These are phyloP conservation scores for Pharnaceum exiguum DNA, from an alignment of 148 eudicot species.

Conservation along the genomic window DNA sequence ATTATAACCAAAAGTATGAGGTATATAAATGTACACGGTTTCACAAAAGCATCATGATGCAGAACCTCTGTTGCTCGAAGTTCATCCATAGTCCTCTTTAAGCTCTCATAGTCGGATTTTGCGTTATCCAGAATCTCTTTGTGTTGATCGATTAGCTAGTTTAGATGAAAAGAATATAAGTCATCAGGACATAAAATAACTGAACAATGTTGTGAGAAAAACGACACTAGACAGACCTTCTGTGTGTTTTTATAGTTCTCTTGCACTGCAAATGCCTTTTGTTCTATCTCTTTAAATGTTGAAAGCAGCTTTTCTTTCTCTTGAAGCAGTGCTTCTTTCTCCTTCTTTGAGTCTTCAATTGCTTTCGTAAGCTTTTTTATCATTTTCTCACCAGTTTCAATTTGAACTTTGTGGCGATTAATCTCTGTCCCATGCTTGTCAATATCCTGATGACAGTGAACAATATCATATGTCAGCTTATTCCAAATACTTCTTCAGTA, in stretches of 20 bases:
- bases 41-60: too few relatives aligned
- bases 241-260: constrained; percentile 72
- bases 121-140: constrained; percentile 72
- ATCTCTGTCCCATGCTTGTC: constrained; percentile 80
- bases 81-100: constrained; percentile 74
- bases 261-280: constrained; percentile 73
- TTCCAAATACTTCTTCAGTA: not conserved
- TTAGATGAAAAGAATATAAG: not conserved
- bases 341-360: constrained; percentile 82
- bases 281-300: constrained; percentile 67
- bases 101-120: constrained; percentile 64
- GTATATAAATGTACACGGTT: too few relatives aligned
- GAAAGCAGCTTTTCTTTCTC: constrained; percentile 56
- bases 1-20: not conserved
- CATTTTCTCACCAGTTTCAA: constrained; percentile 87
- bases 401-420: constrained; percentile 85
- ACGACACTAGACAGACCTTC: constrained; percentile 37
- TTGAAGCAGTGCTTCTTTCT: constrained; percentile 55
- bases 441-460: constrained; percentile 50
- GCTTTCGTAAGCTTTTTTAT: constrained; percentile 68
- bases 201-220: not conserved
- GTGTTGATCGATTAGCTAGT: constrained; percentile 78
- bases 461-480: not conserved
- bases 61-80: constrained; percentile 89
- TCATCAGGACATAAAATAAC: not conserved